A percentile compares a stretch with the other conserved stretches of the same genome.
phyloP scores from a whole-genome alignment of 1,139 yeast species.

The Debaryomycetaceae sp. region DNA sequence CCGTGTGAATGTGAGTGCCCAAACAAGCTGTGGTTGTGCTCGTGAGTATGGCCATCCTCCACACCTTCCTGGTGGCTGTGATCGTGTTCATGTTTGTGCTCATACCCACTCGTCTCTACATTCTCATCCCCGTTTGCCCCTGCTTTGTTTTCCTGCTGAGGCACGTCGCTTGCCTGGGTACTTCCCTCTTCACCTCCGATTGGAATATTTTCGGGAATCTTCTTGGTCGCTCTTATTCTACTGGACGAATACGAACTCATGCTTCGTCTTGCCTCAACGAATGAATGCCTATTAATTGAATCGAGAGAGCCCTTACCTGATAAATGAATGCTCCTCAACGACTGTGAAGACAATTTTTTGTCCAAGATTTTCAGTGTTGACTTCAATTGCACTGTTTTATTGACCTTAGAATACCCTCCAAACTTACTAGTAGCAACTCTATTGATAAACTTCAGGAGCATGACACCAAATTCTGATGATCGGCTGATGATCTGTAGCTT shows the following conservation, averaged over 20 bases:
- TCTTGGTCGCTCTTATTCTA: not conserved
- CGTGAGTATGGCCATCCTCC: constrained; percentile 29
- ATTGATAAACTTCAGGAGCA: not conserved
- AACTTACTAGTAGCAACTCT: not conserved
- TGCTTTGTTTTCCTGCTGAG: not conserved
- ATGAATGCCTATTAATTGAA: not conserved
- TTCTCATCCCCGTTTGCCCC: not conserved
- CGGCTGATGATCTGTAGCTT: not conserved
- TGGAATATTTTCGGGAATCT: not conserved
- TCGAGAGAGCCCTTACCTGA: not conserved
- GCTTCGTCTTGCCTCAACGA: not conserved
- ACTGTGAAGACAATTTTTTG: not conserved
- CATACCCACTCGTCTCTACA: not conserved
- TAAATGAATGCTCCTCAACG: not conserved
- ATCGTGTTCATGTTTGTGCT: constrained; percentile 4
- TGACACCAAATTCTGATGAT: not conserved
- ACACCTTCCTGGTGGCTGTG: constrained; percentile 14
- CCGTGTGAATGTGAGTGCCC: constrained; percentile 31
- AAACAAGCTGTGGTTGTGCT: constrained; percentile 20
- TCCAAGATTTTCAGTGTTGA: not conserved
- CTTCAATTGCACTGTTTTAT: not conserved
- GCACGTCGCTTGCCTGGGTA: not conserved
- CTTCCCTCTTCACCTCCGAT: not conserved
- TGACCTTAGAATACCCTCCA: not conserved
- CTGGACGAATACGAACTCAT: not conserved